Evolutionary conservation across 352 stramenopile genomes (phyloP), one percentile per base, ranked within the genome.

Genomic region (Phytopythium litorale): DNA sequence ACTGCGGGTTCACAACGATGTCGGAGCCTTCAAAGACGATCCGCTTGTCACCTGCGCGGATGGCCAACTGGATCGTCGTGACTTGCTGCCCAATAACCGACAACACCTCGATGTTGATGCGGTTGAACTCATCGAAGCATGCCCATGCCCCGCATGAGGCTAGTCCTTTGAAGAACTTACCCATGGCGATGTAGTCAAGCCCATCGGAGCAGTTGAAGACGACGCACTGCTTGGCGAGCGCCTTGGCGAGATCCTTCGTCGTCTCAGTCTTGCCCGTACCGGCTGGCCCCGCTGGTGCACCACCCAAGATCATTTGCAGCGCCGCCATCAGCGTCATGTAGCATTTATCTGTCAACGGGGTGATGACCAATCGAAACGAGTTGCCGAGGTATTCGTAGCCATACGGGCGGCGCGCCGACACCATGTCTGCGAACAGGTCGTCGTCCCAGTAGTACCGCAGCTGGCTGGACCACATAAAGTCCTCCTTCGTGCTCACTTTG

Each of bases 351-450:
- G 95, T 98, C 28, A 99, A 67, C 4, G 96, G 96, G 5, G 96
- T 99, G 68, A 99, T 98, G 56, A 99, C 95, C 3, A 99, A 75
- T 11, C 96, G 83, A 50, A 97, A 98, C 40, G 89, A 97, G 62
- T 98, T 98, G 8, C 96, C 96, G n/a, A 98, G 68, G 70, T 98
- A 99, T 71, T 99, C 96, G 68, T 98, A 99, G 9, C 91, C 96
- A 68, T 98, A 98, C 7, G 87, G 88, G 7, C 94, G 79, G 0
- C 86, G 73, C 7, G 92, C 94, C 28, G 92, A 95, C 32, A 98
- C 90, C 57, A 96, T 92, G 62, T 98, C 83, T 7, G 90, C 86
- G 76, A 78, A 94, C 16, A 97, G 49, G 62, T 98, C 89, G 42
- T 88, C 86, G 8, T 91, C 84, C 94, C 94, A 98, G 73, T 98